Evolutionary conservation across 164 flowering plant genomes (phyloP).

Genomic region (Berberis thunbergii): DNA sequence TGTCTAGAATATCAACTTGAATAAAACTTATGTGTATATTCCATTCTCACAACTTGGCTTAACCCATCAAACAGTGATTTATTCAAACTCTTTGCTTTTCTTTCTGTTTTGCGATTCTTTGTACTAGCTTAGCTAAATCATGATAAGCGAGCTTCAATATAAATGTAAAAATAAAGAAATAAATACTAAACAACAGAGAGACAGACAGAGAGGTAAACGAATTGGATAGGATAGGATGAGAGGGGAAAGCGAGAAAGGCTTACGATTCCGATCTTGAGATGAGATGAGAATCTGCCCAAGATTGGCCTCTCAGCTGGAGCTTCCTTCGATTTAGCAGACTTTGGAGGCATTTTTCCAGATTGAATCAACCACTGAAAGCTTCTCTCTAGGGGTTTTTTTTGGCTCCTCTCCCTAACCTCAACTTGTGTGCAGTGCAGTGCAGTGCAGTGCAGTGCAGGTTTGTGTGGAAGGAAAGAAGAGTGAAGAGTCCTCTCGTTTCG

Average conservation of each 20-base stretch:
- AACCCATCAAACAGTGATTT: not conserved
- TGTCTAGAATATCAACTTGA: too few species aligned
- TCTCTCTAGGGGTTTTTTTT: too few species aligned
- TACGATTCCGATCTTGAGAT: slow-evolving; percentile 92
- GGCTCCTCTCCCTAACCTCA: too few species aligned
- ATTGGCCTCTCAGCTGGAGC: slow-evolving; percentile 79
- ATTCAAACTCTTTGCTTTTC: not conserved
- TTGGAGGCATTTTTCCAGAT: slow-evolving; percentile 58
- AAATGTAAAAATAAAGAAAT: too few species aligned
- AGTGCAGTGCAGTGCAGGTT: too few species aligned
- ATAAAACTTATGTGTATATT: too few species aligned
- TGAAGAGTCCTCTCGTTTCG: too few species aligned
- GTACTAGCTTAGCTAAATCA: not conserved
- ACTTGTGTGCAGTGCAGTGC: too few species aligned
- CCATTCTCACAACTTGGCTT: too few species aligned
- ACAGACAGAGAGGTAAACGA: not conserved
- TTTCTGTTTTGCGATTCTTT: too few species aligned
- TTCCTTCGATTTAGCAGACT: slow-evolving; percentile 78
- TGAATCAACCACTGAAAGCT: not conserved
- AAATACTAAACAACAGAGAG: not conserved
- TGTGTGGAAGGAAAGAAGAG: too few species aligned
- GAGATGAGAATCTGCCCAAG: slow-evolving; percentile 93
- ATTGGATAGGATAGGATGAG: not conserved
- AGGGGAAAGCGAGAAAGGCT: not conserved
- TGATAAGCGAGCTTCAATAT: not conserved